Evolutionary conservation across 2,329 filamentous ascomycete species (phyloP).

Genomic region (Decorospora gaudefroyi): DNA sequence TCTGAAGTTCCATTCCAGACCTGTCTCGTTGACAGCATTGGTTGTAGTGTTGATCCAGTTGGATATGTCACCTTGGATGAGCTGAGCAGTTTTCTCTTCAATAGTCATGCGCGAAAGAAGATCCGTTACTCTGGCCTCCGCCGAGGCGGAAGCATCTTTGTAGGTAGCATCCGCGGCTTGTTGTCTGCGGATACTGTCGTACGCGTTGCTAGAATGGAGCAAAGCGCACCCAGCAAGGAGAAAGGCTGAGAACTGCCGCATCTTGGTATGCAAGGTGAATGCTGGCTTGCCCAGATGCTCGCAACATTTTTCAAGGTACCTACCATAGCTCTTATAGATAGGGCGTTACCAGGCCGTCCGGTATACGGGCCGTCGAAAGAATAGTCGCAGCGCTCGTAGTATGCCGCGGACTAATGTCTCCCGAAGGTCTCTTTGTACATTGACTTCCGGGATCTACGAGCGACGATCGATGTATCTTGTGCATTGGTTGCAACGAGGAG

Average conservation of each 20-base stretch:
- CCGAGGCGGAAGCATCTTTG: constrained; percentile 64
- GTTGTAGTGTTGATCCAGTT: constrained; percentile 74
- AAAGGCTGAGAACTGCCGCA: constrained; percentile 10
- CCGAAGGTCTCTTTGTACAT: constrained; percentile 20
- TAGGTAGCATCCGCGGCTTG: constrained; percentile 52
- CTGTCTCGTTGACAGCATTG: constrained; percentile 68
- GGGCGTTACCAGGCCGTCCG: too few species aligned
- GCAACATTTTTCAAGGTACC: constrained; percentile 7
- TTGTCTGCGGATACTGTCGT: constrained; percentile 35
- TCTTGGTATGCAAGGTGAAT: background rate
- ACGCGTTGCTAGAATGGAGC: constrained; percentile 22
- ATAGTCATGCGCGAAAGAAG: constrained; percentile 74
- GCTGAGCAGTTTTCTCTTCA: constrained; percentile 72
- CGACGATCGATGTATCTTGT: constrained; percentile 7
- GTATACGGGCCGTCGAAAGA: constrained; percentile 8
- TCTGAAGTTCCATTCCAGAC: constrained; percentile 68
- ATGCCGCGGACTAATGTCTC: constrained; percentile 20
- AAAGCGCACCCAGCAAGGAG: constrained; percentile 23
- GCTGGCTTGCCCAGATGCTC: constrained; percentile 1
- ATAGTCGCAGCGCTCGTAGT: background rate
- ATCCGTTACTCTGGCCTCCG: constrained; percentile 69
- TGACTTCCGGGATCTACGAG: constrained; percentile 15
- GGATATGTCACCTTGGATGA: constrained; percentile 66
- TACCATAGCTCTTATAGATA: constrained; percentile 20
- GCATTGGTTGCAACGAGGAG: background rate